Conservation (phyloP, 331 rosid genomes). For the Malus hybrid region DNA sequence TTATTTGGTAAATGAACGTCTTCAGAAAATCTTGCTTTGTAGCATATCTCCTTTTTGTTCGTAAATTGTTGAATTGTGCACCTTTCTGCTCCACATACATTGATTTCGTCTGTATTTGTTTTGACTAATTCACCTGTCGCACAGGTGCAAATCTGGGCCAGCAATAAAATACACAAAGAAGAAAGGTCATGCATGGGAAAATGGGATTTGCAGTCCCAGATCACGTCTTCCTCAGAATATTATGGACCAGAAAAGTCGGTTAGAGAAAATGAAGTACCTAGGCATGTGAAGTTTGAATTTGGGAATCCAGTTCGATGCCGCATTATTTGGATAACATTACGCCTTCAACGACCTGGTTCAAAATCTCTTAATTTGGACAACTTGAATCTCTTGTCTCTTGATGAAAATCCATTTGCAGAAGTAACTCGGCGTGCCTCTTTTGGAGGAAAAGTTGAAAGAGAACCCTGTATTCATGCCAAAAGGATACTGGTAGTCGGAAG, state of each 20-base stretch:
- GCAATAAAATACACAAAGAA: conserved; percentile 84
- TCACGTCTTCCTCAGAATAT: conserved; percentile 55
- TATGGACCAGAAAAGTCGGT: conserved; percentile 60
- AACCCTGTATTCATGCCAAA: conserved; percentile 88
- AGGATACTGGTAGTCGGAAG: conserved; percentile 79
- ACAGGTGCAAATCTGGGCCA: conserved; percentile 98
- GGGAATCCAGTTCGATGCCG: conserved; percentile 80
- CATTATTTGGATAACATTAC: conserved; percentile 78
- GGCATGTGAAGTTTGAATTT: conserved; percentile 79
- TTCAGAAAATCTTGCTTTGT: background rate
- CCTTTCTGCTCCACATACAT: background rate
- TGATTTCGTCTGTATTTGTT: background rate
- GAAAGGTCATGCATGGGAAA: conserved; percentile 92
- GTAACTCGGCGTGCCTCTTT: conserved; percentile 69
- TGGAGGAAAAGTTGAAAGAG: conserved; percentile 65
- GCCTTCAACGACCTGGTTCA: conserved; percentile 79
- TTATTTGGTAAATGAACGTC: background rate
- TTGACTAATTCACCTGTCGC: conserved; percentile 7
- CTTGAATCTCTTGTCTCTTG: conserved; percentile 70
- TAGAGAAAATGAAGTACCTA: conserved; percentile 48
- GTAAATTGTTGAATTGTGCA: background rate
- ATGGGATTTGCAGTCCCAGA: conserved; percentile 88
- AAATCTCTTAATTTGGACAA: conserved; percentile 65
- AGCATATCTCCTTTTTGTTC: background rate
- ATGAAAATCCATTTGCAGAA: conserved; percentile 82